Base-by-base conservation (phyloP, 176 grass and related monocot genomes). In the Phoenix roebelenii region DNA sequence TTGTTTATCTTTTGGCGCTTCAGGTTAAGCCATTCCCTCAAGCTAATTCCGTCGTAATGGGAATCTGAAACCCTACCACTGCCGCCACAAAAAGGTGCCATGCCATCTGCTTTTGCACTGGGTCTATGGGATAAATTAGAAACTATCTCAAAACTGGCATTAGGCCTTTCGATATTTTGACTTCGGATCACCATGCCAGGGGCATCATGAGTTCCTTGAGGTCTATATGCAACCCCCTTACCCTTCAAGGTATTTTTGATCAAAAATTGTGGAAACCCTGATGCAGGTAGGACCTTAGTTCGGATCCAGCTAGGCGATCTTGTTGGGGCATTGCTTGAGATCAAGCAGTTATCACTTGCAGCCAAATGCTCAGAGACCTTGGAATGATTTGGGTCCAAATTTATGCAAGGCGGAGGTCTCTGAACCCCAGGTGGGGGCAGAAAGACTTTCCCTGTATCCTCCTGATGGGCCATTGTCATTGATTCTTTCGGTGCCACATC, bases 11-110 rank as follows among this genome's bases (percentile, higher is more conserved):
- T 75, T 81, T 82, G 83, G 23, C 15, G 18, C 20, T 64, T 71
- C 29, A 66, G 73, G 49, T 83, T 89, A 63, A 98, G 76, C 64
- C 84, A 67, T 71, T 93, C 88, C 66, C 94, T 85, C 71, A 98
- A 57, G 72, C 64, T 89, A n/a, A 74, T 51, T 64, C 76, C 76
- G 50, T 81, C 70, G 10, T 20, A 25, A 12, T 77, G 74, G 63
- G 60, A 23, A 52, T 50, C 72, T 25, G 59, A 55, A 66, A 50
- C 15, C 39, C 44, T n/a, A 17, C 70, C 50, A 55, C 15, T 44
- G 22, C 60, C 68, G 48, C 63, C 71, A 65, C 58, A 35, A 50
- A 28, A 63, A 56, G 54, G 63, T 78, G 44, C 70, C 16, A 75
- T 57, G 3, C 48, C 52, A 6, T 92, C 73, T 51, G 7, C 63